phyloP scores from a whole-genome alignment of 2,329 filamentous ascomycete genomes.

The Aspergillus neoniger region DNA sequence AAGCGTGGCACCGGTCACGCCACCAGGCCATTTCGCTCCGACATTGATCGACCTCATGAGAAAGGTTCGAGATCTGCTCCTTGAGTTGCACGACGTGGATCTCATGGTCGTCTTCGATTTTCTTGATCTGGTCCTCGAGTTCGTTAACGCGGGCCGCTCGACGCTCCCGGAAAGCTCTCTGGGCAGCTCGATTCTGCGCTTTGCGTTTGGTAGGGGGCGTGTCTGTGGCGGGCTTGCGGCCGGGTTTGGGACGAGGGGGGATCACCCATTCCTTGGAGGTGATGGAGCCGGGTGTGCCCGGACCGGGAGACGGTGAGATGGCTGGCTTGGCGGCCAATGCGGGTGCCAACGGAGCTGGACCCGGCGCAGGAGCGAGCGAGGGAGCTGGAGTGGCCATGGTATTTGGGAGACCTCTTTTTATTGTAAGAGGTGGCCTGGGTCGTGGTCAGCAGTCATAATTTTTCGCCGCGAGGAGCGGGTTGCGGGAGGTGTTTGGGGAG shows the following conservation, averaged over 20 bases:
- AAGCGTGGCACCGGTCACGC: slow-evolving; percentile 58
- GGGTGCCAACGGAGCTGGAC: slow-evolving; percentile 40
- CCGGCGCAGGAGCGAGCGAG: slow-evolving; percentile 43
- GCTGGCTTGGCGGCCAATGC: slow-evolving; percentile 43
- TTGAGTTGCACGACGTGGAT: slow-evolving; percentile 52
- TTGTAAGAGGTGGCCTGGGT: slow-evolving; percentile 22
- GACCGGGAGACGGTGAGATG: slow-evolving; percentile 41
- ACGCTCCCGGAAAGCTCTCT: slow-evolving; percentile 85
- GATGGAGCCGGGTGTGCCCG: slow-evolving; percentile 53
- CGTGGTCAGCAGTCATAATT: slow-evolving; percentile 24
- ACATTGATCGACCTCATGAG: slow-evolving; percentile 67
- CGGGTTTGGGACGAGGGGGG: slow-evolving; percentile 81
- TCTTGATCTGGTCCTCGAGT: slow-evolving; percentile 54
- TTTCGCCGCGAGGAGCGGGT: not conserved
- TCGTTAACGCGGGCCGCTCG: slow-evolving; percentile 80
- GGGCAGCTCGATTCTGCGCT: slow-evolving; percentile 89
- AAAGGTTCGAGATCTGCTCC: slow-evolving; percentile 58
- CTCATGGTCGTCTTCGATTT: slow-evolving; percentile 51
- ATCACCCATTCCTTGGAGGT: slow-evolving; percentile 86
- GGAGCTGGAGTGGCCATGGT: slow-evolving; percentile 38
- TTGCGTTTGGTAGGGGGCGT: slow-evolving; percentile 91
- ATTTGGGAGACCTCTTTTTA: slow-evolving; percentile 7
- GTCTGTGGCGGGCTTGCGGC: slow-evolving; percentile 89
- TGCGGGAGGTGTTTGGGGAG: slow-evolving; percentile 13
- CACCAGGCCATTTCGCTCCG: slow-evolving; percentile 53